phyloP scores from a whole-genome alignment of 306 rosid genomes.

The Prinsepia uniflora region DNA sequence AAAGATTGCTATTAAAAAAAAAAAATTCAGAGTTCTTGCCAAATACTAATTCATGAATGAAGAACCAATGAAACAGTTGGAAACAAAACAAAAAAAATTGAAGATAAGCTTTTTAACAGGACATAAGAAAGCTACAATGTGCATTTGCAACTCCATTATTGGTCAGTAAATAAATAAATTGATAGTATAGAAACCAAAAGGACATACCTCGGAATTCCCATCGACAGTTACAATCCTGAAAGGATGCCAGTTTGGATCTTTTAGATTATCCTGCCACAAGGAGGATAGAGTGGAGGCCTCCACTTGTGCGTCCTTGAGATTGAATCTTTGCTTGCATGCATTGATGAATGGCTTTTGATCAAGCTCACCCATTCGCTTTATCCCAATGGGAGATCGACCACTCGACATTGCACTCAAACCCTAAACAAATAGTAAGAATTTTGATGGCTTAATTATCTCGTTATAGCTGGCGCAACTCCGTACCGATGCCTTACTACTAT shows the following conservation, averaged over 20 bases:
- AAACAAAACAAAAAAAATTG: neutral
- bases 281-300: slow-evolving; percentile 69
- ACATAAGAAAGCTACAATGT: neutral
- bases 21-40: neutral
- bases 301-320: slow-evolving; percentile 50
- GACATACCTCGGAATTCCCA: slow-evolving; percentile 46
- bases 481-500: no score
- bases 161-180: neutral
- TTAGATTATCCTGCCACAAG: slow-evolving; percentile 79
- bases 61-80: neutral
- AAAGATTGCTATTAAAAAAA: neutral
- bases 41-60: neutral
- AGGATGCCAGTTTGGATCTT: slow-evolving; percentile 75
- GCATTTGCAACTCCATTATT: neutral
- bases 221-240: slow-evolving; percentile 42
- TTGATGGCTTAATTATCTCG: neutral
- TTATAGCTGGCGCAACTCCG: no score
- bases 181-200: neutral
- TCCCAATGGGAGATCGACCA: slow-evolving; percentile 47
- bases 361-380: slow-evolving; percentile 88
- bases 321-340: slow-evolving; percentile 48
- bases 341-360: slow-evolving; percentile 60
- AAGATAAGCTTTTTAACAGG: neutral
- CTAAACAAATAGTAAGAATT: slow-evolving; percentile 28
- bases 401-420: slow-evolving; percentile 49